Evolutionary conservation across 164 flowering plant genomes (phyloP), one percentile per base, ranked within the genome.

Genomic region (Stephania cephalantha): DNA sequence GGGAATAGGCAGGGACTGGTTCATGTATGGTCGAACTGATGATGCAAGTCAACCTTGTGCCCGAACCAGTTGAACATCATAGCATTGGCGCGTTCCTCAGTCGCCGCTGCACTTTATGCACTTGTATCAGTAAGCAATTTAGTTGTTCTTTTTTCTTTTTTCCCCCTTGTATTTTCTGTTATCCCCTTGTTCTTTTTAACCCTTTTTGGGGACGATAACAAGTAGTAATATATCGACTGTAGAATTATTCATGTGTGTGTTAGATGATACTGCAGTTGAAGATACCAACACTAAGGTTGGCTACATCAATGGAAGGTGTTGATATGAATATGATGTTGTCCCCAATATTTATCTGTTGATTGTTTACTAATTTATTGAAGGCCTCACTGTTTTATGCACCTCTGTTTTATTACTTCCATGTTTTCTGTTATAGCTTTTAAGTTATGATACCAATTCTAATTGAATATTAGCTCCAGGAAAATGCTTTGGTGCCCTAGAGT

Each of bases 21-120:
- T 64, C 98, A 92, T 83, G 98, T 94, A 22, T 94, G 98, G 98
- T 92, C 98, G 46, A 94, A 94, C 82, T 94, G 71, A 76, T 71
- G 69, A 25, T 15, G 25, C 11, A 2, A 11, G 66, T 66, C 9
- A n/a, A 11, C 46, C 42, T 68, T 7, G 7, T 68, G 46, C 18
- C 42, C 17, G 1, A 30, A 9, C 69, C 69, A n/a, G 18, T 53
- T 8, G 18, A 53, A 53, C 9, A 66, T 29, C 11, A 22, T 61
- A 6, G 6, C 9, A 61, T 18, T 61, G 55, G 13, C 29, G 7
- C 66, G 1, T 61, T 18, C 66, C 18, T 9, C 9, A 20, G 7
- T 61, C 9, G 66, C 66, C 22, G 66, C 10, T 20, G 20, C 9
- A 25, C 66, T 18, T 61, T n/a, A 6, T 20, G 66, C 25, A 20